phyloP scores from a whole-genome alignment of 1,139 yeast species.

The Candida labiduridarum region DNA sequence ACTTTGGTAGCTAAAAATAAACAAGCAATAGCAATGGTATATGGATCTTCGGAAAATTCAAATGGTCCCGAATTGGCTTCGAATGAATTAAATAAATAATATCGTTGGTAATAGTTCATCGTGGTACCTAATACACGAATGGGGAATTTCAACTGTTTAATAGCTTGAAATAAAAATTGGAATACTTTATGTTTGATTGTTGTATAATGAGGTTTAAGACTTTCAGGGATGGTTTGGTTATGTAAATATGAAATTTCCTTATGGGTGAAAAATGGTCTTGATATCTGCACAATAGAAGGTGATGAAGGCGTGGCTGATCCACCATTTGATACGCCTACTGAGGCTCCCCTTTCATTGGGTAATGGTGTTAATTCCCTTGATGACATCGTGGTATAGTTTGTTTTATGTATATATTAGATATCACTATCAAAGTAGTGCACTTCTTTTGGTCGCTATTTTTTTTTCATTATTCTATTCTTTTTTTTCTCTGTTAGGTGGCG shows the following conservation, averaged over 20 bases:
- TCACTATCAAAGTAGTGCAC: neutral
- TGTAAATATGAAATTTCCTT: conserved; percentile 59
- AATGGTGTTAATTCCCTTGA: conserved; percentile 9
- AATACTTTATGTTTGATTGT: conserved; percentile 57
- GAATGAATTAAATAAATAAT: conserved; percentile 63
- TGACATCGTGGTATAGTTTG: neutral
- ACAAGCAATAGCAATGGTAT: conserved; percentile 69
- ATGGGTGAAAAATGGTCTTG: conserved; percentile 66
- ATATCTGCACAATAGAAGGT: conserved; percentile 44
- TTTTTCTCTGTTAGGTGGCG: neutral
- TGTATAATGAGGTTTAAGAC: conserved; percentile 46
- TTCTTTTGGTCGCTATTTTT: neutral
- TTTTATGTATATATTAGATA: neutral
- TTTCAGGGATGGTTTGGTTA: conserved; percentile 53
- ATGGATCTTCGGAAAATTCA: conserved; percentile 36
- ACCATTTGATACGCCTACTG: neutral
- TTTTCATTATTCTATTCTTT: neutral
- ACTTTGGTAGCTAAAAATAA: conserved; percentile 80
- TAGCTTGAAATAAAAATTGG: conserved; percentile 55
- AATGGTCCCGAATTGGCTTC: conserved; percentile 33
- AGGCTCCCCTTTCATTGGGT: neutral
- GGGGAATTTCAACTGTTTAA: conserved; percentile 62
- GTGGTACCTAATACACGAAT: conserved; percentile 66
- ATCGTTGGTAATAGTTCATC: conserved; percentile 73
- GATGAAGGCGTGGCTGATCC: conserved; percentile 8